phyloP scores from a whole-genome alignment of 2,329 filamentous ascomycete species.

The Neofusicoccum kwambonambiense region DNA sequence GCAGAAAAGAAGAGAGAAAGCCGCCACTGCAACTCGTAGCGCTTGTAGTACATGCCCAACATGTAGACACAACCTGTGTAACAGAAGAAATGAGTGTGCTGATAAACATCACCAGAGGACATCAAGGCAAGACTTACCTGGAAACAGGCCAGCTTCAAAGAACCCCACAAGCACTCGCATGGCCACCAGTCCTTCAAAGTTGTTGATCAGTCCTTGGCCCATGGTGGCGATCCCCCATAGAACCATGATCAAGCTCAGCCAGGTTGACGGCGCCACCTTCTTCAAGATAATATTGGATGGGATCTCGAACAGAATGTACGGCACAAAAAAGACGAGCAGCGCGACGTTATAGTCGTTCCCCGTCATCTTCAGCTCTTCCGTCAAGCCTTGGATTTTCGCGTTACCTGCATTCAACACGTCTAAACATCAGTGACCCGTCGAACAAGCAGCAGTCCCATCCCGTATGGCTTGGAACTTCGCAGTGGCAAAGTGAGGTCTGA shows the following conservation, averaged over 20 bases:
- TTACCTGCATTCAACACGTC: conserved; percentile 33
- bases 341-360: conserved; percentile 63
- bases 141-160: conserved; percentile 33
- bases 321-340: conserved; percentile 61
- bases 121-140: conserved; percentile 25
- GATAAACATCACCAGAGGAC: conserved; percentile 26
- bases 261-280: conserved; percentile 45
- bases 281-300: conserved; percentile 61
- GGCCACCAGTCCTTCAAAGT: conserved; percentile 47
- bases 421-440: conserved; percentile 16
- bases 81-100: conserved; percentile 9
- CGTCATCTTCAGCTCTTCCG: conserved; percentile 24
- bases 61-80: conserved; percentile 34
- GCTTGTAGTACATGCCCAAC: conserved; percentile 42
- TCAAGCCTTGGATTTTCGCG: conserved; percentile 37
- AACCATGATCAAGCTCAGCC: conserved; percentile 42
- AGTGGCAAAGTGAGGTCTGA: conserved; percentile 28
- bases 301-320: conserved; percentile 38
- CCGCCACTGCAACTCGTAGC: conserved; percentile 44
- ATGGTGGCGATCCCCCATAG: conserved; percentile 43
- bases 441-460: background rate
- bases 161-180: conserved; percentile 43
- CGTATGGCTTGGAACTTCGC: background rate
- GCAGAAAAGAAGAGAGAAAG: conserved; percentile 43
- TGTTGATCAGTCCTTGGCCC: conserved; percentile 48